Conservation (phyloP, 768 basidiomycete genomes). For the Kwoniella sp. region DNA sequence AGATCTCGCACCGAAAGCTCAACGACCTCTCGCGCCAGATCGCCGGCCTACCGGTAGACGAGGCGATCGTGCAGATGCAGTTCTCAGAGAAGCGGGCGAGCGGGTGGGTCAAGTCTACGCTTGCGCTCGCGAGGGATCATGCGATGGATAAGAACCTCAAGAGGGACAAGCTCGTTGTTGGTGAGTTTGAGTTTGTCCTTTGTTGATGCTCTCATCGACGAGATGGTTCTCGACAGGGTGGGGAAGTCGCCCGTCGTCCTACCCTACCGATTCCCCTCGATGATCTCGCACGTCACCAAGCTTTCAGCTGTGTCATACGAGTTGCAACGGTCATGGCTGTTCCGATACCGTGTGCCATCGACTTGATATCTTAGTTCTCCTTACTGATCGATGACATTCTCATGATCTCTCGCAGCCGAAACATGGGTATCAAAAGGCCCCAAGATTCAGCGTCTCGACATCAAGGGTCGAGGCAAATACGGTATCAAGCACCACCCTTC, state of each 20-base stretch:
- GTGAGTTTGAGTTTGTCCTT: no score
- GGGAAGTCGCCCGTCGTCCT: no score
- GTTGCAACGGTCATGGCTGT: no score
- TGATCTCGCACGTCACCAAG: no score
- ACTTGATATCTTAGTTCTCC: no score
- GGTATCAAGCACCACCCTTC: conserved; percentile 78
- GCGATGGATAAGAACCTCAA: conserved; percentile 79
- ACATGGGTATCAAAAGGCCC: conserved; percentile 90
- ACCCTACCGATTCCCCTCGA: no score
- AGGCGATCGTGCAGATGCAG: conserved; percentile 94
- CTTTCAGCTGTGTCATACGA: no score
- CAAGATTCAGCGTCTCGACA: conserved; percentile 70
- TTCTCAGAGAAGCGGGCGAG: conserved; percentile 93
- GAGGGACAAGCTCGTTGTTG: conserved; percentile 72
- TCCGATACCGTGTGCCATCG: no score
- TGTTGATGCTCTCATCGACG: no score
- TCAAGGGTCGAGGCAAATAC: conserved; percentile 76
- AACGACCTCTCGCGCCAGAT: conserved; percentile 84
- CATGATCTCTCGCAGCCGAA: conserved; percentile 65
- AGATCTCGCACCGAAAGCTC: conserved; percentile 84
- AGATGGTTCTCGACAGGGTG: no score
- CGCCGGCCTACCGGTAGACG: conserved; percentile 86
- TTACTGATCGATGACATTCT: no score
- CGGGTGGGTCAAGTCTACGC: conserved; percentile 78
- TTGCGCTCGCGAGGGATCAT: conserved; percentile 82